Base-by-base conservation (phyloP, 495 filamentous ascomycete genomes). In the Aspergillus steynii region DNA sequence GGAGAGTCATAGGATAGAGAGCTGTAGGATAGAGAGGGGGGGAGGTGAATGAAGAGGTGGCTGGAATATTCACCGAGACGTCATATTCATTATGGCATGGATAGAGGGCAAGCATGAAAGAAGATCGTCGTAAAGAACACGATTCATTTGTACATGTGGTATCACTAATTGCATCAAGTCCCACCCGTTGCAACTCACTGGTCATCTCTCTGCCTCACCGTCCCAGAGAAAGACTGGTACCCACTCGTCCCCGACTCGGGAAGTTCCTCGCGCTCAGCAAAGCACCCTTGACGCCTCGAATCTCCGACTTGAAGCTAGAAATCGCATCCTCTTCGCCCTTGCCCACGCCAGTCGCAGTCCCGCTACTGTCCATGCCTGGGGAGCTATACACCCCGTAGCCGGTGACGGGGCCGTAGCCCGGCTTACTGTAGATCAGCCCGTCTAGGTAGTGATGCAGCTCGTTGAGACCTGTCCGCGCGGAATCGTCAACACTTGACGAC, bases 231-330 rank as follows among this genome's bases (percentile, higher is more conserved):
- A 68, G 42, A 46, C 65, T 48, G 34, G 66, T 65, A 27, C 68
- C 65, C 31, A 72, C 66, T 57, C 73, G 63, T 20, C 63, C 74
- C 47, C 68, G 67, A 60, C 79, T 73, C 20, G 85, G 85, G 59
- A 87, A 87, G 64, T 86, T 87, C 61, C 86, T 80, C 20, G 93
- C 87, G 79, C 88, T 94, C 70, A 99, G 67, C 72, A 99, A 77
- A 51, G 93, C 88, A 20, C 95, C 94, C 80, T 99, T 99, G n/a
- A 98, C 86, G 63, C 91, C 85, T 54, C 92, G 80, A 61, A 99
- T 96, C 69, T 96, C 91, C 27, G 87, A 83, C 75, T 89, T 93
- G 15, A 96, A 84, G 68, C 80, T 85, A 29, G 85, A 82, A 60
- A 96, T 88, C 63, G 88, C 89, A 70, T 97, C 94, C 45, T 93